Evolutionary conservation across 495 filamentous ascomycete species (phyloP), one percentile per base, ranked within the genome.

Genomic region (Podospora pseudoanserina): DNA sequence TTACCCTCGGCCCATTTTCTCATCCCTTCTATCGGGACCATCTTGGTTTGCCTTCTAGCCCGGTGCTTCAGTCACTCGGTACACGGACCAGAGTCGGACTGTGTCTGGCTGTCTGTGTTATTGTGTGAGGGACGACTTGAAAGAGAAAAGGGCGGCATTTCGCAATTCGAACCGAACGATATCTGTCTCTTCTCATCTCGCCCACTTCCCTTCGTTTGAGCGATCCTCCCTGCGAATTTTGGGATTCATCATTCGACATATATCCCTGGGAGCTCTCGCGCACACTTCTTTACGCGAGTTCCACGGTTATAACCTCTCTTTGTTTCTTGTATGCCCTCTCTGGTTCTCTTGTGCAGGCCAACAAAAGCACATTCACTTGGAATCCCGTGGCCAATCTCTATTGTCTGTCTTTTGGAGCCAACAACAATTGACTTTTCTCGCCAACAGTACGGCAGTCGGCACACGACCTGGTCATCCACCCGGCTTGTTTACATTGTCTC

Each of bases 61-160:
- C n/a, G 59, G 26, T 28, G 59, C 32, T 32, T 27, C 61, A n/a
- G 20, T 63, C 61, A 63, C 61, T 63, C 26, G 32, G 28, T 32
- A 39, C 19, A 44, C 32, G 61, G 61, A n/a, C 61, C 61, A 39
- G 34, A 1, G 27, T 44, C 27, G 32, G 61, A 20, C 59, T 32
- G 59, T 63, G 61, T 63, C 61, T 63, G 61, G 61, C 61, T 27
- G 19, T 19, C 61, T 9, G 61, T 49, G 27, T 32, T 44, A 34
- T 26, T 61, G 32, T 39, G n/a, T 49, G 32, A 34, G 27, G 32
- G 19, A 39, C 61, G 19, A 63, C 19, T 19, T 27, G 30, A 55
- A n/a, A 67, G 65, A 67, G 54, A 67, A 61, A 67, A 53, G 58
- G 26, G 28, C 32, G n/a, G 20, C 57, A 39, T 54, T 59, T 61